These are phyloP conservation scores for Sextonia rubra DNA, from an alignment of 164 flowering plant species.

Conservation along the genomic window DNA sequence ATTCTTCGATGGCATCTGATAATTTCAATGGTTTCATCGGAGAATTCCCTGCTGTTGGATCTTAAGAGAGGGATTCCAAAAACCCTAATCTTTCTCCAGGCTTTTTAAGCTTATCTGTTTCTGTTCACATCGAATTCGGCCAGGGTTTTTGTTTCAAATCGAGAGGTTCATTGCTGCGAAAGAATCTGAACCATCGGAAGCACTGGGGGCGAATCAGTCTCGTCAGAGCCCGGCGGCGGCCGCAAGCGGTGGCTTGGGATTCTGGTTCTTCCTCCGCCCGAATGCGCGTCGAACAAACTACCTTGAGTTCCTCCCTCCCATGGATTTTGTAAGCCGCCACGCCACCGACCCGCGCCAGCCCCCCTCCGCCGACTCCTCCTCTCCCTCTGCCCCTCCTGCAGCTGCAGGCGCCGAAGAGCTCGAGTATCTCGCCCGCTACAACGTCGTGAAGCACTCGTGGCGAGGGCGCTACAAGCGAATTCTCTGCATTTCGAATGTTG, in stretches of 20 bases:
- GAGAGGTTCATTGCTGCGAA: background rate
- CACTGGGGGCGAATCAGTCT: conserved; percentile 99
- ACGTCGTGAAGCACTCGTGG: conserved; percentile 96
- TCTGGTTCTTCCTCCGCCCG: conserved; percentile 58
- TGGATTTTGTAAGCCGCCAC: conserved; percentile 63
- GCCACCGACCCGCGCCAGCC: conserved; percentile 20
- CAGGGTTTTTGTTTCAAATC: background rate
- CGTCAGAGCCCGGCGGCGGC: conserved; percentile 55
- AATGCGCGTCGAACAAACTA: conserved; percentile 51
- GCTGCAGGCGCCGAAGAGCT: conserved; percentile 62
- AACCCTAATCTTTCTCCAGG: background rate
- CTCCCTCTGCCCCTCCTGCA: conserved; percentile 15
- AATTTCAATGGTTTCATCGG: background rate
- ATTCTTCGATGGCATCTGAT: background rate
- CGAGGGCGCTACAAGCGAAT: conserved; percentile 95
- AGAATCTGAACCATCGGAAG: conserved; percentile 21
- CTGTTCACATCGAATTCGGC: background rate
- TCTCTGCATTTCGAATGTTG: conserved; percentile 57
- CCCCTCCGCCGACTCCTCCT: conserved; percentile 15
- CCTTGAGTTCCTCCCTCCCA: conserved; percentile 59
- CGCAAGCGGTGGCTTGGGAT: conserved; percentile 40
- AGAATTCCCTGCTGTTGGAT: background rate
- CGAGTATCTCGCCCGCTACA: conserved; percentile 84
- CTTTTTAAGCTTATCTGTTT: background rate
- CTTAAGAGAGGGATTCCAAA: background rate